These are phyloP conservation scores for Solanum paucissectum DNA, from an alignment of 257 asterid genomes.

Conservation along the genomic window DNA sequence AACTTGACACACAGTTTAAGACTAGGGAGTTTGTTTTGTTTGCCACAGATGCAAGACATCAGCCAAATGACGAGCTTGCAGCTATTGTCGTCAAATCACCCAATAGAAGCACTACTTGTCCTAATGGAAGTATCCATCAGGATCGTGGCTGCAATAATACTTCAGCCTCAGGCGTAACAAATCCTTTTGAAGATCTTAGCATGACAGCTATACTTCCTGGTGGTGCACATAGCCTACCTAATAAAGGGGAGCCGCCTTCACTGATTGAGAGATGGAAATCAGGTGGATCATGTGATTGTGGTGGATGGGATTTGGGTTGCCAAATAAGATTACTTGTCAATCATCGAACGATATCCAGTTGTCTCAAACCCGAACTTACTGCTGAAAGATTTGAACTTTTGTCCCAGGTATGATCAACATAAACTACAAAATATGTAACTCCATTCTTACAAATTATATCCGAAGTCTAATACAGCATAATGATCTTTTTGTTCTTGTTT, in stretches of 20 bases:
- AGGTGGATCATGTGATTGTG: conserved; percentile 80
- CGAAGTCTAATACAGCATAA: neutral
- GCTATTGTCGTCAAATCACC: conserved; percentile 46
- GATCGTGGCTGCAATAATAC: neutral
- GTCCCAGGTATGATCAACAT: conserved; percentile 32
- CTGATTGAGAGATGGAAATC: conserved; percentile 62
- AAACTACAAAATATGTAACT: neutral
- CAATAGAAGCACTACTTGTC: neutral
- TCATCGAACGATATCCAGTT: conserved; percentile 6
- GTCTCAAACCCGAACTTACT: conserved; percentile 15
- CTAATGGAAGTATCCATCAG: conserved; percentile 3
- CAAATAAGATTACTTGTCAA: conserved; percentile 30
- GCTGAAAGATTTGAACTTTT: conserved; percentile 37
- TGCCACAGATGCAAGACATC: conserved; percentile 19
- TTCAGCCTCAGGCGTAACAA: conserved; percentile 3
- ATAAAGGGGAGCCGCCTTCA: conserved; percentile 67
- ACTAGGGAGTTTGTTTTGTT: conserved; percentile 57
- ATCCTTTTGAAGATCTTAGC: conserved; percentile 13
- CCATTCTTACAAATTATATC: neutral
- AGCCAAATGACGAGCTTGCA: conserved; percentile 49
- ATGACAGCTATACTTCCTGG: conserved; percentile 60
- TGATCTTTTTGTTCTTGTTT: neutral
- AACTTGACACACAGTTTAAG: neutral
- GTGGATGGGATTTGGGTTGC: conserved; percentile 92
- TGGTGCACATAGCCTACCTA: conserved; percentile 65